phyloP scores from a whole-genome alignment of 2,329 filamentous ascomycete species.

The Epichloe baconii region DNA sequence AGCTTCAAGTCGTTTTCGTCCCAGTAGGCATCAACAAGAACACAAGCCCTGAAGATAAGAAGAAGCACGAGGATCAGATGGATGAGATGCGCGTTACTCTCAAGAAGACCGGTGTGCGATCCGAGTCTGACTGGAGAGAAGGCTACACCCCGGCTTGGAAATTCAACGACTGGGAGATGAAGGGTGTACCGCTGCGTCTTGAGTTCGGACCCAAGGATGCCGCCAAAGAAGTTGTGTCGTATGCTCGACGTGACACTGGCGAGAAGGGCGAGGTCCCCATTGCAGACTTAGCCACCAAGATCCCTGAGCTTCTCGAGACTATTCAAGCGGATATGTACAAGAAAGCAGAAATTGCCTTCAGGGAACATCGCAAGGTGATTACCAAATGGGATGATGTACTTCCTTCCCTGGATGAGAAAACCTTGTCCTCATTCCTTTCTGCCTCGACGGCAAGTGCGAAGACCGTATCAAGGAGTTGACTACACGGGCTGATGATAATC shows the following conservation, averaged over 20 bases:
- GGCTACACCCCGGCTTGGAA: conserved; percentile 94
- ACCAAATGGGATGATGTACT: conserved; percentile 86
- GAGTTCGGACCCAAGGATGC: conserved; percentile 95
- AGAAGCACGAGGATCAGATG: conserved; percentile 63
- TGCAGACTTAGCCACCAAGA: conserved; percentile 54
- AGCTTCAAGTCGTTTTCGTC: conserved; percentile 74
- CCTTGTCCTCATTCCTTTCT: conserved; percentile 83
- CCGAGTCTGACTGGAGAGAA: conserved; percentile 73
- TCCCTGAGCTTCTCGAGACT: conserved; percentile 72
- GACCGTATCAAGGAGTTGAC: conserved; percentile 91
- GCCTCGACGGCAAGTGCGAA: conserved; percentile 69
- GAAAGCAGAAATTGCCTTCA: conserved; percentile 67
- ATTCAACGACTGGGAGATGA: conserved; percentile 98
- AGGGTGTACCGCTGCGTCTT: conserved; percentile 83
- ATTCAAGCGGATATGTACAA: conserved; percentile 75
- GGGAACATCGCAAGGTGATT: conserved; percentile 66
- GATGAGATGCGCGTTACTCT: conserved; percentile 57
- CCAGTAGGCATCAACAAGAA: conserved; percentile 89
- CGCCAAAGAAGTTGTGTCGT: conserved; percentile 71
- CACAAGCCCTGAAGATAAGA: conserved; percentile 65
- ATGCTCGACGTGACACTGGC: conserved; percentile 74
- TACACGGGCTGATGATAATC: conserved; percentile 55
- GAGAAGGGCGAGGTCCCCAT: conserved; percentile 74
- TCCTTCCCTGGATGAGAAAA: conserved; percentile 85
- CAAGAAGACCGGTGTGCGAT: conserved; percentile 60